Evolutionary conservation across 2,329 filamentous ascomycete species (phyloP).

Genomic region (Colletotrichum magnum): DNA sequence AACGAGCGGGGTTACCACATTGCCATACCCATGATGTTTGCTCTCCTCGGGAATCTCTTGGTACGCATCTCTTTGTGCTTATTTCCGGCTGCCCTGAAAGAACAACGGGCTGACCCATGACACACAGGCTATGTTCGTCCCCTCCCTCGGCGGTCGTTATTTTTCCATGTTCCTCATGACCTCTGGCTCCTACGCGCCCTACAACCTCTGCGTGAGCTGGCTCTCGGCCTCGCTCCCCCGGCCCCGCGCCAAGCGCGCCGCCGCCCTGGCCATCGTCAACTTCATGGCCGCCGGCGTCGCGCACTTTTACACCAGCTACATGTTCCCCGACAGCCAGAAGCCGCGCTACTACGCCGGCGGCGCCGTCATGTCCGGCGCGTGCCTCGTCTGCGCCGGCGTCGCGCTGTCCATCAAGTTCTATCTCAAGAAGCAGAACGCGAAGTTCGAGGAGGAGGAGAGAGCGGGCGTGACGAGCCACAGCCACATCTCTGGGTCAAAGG

Average conservation of each 20-base stretch:
- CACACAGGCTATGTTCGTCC: conserved; percentile 21
- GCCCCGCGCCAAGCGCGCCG: conserved; percentile 53
- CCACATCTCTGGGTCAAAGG: conserved; percentile 19
- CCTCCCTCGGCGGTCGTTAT: conserved; percentile 39
- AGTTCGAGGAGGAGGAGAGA: conserved; percentile 44
- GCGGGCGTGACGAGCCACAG: conserved; percentile 26
- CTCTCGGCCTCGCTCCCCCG: conserved; percentile 47
- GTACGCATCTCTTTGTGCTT: conserved; percentile 48
- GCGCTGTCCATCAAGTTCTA: conserved; percentile 49
- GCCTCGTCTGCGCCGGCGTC: conserved; percentile 43
- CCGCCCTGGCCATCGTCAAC: conserved; percentile 53
- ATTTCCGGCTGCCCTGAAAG: not conserved
- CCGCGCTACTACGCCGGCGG: conserved; percentile 49
- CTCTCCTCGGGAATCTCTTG: conserved; percentile 51
- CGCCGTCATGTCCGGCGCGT: conserved; percentile 45
- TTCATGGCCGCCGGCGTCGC: conserved; percentile 45
- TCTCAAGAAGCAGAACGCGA: conserved; percentile 44
- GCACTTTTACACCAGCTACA: conserved; percentile 49
- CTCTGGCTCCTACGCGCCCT: conserved; percentile 51
- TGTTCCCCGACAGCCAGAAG: conserved; percentile 49
- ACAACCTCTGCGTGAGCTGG: conserved; percentile 53
- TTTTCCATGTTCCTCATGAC: conserved; percentile 46
- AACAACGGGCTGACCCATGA: not conserved
- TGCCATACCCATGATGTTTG: conserved; percentile 60
- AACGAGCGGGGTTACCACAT: conserved; percentile 75